Base-by-base conservation (phyloP, 306 rosid species). In the Gastrolobium villosum region DNA sequence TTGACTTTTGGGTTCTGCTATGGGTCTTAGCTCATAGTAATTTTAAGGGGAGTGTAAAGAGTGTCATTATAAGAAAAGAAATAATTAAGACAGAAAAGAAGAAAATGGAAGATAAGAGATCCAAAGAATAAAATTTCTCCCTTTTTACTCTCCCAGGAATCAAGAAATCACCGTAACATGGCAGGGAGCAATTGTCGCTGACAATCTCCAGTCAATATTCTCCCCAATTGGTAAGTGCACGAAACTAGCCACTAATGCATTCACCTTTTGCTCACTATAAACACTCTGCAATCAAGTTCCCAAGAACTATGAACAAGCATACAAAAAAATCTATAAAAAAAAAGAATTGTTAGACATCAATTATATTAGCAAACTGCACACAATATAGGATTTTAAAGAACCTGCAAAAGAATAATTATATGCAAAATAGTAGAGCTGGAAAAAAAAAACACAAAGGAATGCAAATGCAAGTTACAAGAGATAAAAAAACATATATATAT, bases 111-210 rank as follows among this genome's bases (percentile, higher is more conserved):
- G 13, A 39, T 53, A 52, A 14, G 11, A 11, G 69, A 30, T 72
- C 5, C 26, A 41, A 15, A n/a, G 7, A 60, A 9, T 37, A 10
- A 50, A 45, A 55, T 30, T 63, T 80, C 34, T 68, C 75, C 66
- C 45, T 70, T 62, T 57, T 64, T 69, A 56, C 56, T 53, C 31
- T 56, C 28, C 76, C 36, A 50, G 73, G 69, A 63, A 74, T 45
- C 34, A 50, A 81, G 80, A 77, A 84, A 82, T 86, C 77, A 95
- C 98, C 91, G 96, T 95, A 72, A 91, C 98, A 84, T 93, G 88
- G 86, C 98, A 93, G 7, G 99, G 98, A 68, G 99, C 93, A 75
- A 91, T 91, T 54, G 94, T 95, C 65, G 99, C 98, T 31, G 98
- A 93, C 75, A 95, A 82, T 85, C 86, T 91, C 98, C 98, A 93